These are phyloP conservation scores for Lactarius hengduanensis DNA, from an alignment of 768 basidiomycete species.

Conservation along the genomic window DNA sequence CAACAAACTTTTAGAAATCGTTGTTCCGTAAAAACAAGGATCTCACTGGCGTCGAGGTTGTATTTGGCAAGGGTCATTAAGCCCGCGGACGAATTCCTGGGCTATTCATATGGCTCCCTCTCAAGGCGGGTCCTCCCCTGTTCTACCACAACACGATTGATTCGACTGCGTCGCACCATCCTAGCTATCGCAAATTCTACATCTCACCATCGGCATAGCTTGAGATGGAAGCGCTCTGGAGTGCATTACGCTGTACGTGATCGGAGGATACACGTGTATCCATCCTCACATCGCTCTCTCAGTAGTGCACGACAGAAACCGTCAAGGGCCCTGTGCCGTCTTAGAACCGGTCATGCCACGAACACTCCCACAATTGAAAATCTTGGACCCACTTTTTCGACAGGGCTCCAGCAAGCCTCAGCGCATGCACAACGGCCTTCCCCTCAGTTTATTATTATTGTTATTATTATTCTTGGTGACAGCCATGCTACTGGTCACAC, in stretches of 20 bases:
- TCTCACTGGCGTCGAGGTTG: constrained; percentile 42
- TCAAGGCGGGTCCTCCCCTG: constrained; percentile 26
- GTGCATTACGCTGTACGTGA: constrained; percentile 1
- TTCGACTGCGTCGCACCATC: neutral
- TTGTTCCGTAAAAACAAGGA: constrained; percentile 37
- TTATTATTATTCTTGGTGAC: constrained; percentile 77
- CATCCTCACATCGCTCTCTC: too few species aligned
- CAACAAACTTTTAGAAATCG: constrained; percentile 38
- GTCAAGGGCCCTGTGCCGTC: constrained; percentile 50
- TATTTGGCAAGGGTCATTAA: constrained; percentile 45
- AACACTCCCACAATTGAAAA: constrained; percentile 43
- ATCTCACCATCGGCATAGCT: too few species aligned
- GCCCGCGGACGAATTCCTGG: neutral
- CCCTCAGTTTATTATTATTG: constrained; percentile 60
- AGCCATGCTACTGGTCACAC: constrained; percentile 63
- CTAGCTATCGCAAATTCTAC: neutral
- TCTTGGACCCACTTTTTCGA: constrained; percentile 62
- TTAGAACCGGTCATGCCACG: constrained; percentile 34
- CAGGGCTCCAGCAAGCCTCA: constrained; percentile 50
- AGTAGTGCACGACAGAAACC: too few species aligned
- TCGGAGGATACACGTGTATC: too few species aligned
- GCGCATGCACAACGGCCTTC: constrained; percentile 62
- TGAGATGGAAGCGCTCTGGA: too few species aligned
- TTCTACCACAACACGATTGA: too few species aligned
- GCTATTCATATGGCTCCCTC: constrained; percentile 28